Evolutionary conservation across 176 grass and related monocot genomes (phyloP), one percentile per base, ranked within the genome.

Genomic region (Rhynchospora tenuis): DNA sequence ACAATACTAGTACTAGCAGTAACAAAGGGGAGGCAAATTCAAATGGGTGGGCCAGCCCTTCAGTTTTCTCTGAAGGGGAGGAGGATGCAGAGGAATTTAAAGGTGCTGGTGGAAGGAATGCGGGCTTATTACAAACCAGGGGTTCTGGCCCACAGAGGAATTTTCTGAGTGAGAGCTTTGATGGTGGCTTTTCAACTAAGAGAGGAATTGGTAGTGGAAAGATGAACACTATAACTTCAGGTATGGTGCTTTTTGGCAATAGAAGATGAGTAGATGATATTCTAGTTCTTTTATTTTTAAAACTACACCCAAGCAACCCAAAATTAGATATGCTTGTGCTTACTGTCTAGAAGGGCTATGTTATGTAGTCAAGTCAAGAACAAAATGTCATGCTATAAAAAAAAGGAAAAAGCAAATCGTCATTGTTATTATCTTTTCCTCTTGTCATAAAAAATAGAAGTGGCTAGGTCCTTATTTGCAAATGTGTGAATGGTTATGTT

Each of bases 21-120:
- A 99, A 89, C 59, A 99, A 94, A 85, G 93, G 89, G 70, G 96
- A 99, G 50, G 86, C 60, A 38, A 93, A 87, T 61, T 64, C 80
- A 48, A 95, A 90, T 83, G 90, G 83, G 64, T 89, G 86, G 85
- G 93, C 86, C 57, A 95, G 91, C 84, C 89, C 93, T 11, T 93
- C 97, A 1, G 86, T 93, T 28, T 86, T 90, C 73, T 99, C 97
- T 27, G 97, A 99, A 89, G 96, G 96, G 86, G 97, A 99, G 80
- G 97, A 99, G 80, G 93, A 99, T 83, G 64, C 66, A 83, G 97
- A 99, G 69, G 97, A 93, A 78, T 86, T 89, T 20, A 93, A 85
- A 85, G 89, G 86, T 74, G 68, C 73, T 78, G 79, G 33, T 87
- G 79, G 28, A 59, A 91, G 68, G 60, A 87, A 82, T 68, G 82